phyloP scores from a whole-genome alignment of 768 basidiomycete species.

The Hemileccinum impolitum region DNA sequence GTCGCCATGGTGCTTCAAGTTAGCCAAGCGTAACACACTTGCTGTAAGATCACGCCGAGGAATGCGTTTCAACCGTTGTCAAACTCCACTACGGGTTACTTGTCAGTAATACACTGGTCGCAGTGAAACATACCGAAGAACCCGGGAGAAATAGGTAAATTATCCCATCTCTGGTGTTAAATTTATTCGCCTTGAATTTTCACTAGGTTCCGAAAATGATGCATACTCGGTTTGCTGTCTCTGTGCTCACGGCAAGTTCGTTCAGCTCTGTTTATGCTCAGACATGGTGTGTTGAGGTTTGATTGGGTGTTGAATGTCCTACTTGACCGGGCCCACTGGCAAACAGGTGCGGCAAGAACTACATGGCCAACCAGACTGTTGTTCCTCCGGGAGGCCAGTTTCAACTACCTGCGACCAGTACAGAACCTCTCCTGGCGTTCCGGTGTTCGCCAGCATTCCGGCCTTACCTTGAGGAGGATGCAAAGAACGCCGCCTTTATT shows the following conservation, averaged over 20 bases:
- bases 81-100: no score
- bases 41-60: no score
- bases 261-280: constrained; percentile 17
- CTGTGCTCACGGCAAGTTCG: constrained; percentile 9
- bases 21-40: no score
- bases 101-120: no score
- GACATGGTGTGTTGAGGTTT: constrained; percentile 20
- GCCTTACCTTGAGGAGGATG: constrained; percentile 47
- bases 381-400: constrained; percentile 48
- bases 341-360: constrained; percentile 51
- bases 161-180: no score
- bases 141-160: no score
- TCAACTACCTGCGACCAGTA: constrained; percentile 32
- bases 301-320: not conserved
- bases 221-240: not conserved
- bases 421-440: constrained; percentile 40
- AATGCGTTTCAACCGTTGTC: no score
- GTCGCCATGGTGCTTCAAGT: no score
- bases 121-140: no score
- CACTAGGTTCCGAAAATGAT: constrained; percentile 14
- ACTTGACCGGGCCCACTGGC: not conserved
- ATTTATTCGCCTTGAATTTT: no score
- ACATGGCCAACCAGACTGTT: constrained; percentile 37
- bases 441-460: constrained; percentile 46
- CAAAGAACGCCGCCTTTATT: constrained; percentile 23